Conservation (phyloP, 352 stramenopile genomes). For the Bremia lactucae region DNA sequence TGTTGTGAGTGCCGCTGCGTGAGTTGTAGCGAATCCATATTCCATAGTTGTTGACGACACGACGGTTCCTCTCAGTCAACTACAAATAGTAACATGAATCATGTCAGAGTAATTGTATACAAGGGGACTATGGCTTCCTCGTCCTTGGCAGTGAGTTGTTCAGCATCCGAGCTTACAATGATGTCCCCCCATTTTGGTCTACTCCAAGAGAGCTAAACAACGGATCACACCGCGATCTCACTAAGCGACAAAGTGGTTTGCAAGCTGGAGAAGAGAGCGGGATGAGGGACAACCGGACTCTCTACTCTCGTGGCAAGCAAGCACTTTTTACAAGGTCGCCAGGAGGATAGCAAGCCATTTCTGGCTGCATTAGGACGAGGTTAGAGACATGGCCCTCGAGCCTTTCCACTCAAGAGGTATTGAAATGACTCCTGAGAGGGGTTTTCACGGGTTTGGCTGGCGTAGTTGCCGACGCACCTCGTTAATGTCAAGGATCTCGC, state of each 20-base stretch:
- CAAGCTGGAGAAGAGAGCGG: conserved; percentile 67
- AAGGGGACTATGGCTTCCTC: not conserved
- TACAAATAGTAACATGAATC: conserved; percentile 23
- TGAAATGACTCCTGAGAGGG: conserved; percentile 5
- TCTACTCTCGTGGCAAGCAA: conserved; percentile 82
- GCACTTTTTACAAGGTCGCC: conserved; percentile 46
- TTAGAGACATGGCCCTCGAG: not conserved
- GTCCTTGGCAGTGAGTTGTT: conserved; percentile 14
- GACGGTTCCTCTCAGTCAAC: conserved; percentile 97
- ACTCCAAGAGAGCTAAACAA: conserved; percentile 52
- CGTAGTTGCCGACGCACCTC: conserved; percentile 80
- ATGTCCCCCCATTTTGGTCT: conserved; percentile 19
- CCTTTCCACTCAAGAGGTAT: too few relatives aligned
- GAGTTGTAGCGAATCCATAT: conserved; percentile 99
- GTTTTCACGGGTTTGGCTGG: conserved; percentile 1
- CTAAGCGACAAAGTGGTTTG: conserved; percentile 69
- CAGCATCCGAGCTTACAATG: conserved; percentile 17
- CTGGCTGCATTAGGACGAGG: conserved; percentile 16
- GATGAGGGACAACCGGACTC: conserved; percentile 14
- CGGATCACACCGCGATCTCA: conserved; percentile 58
- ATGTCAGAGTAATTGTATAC: conserved; percentile 1
- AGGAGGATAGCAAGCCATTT: conserved; percentile 23
- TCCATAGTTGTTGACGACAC: conserved; percentile 99
- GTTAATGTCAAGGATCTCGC: conserved; percentile 98
- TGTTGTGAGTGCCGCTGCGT: conserved; percentile 99